These are phyloP conservation scores for Botrytis byssoidea DNA, from an alignment of 2,329 filamentous ascomycete genomes.

Conservation along the genomic window DNA sequence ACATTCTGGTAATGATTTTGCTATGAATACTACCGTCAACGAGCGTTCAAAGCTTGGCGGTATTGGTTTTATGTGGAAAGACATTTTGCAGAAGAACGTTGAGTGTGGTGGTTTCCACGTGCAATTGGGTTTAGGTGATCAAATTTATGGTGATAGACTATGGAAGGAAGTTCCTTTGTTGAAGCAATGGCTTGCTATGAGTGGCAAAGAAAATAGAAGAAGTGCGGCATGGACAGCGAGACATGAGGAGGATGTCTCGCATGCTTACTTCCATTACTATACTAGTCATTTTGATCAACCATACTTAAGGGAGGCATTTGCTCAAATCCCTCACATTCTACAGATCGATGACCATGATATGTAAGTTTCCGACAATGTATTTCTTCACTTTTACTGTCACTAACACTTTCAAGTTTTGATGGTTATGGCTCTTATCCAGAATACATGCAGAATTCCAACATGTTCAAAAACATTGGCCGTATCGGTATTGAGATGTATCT, in stretches of 20 bases:
- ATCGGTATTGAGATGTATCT: slow-evolving; percentile 97
- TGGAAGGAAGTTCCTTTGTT: slow-evolving; percentile 95
- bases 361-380: slow-evolving; percentile 54
- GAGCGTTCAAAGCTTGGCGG: slow-evolving; percentile 85
- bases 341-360: slow-evolving; percentile 98
- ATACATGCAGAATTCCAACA: slow-evolving; percentile 95
- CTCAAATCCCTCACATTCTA: slow-evolving; percentile 91
- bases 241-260: slow-evolving; percentile 91
- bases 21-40: slow-evolving; percentile 78
- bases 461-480: slow-evolving; percentile 97
- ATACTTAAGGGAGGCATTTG: slow-evolving; percentile 89
- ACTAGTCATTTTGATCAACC: slow-evolving; percentile 98
- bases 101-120: slow-evolving; percentile 96
- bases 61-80: slow-evolving; percentile 97
- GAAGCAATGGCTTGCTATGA: slow-evolving; percentile 92
- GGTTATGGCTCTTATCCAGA: slow-evolving; percentile 96
- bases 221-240: slow-evolving; percentile 89
- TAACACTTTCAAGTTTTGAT: slow-evolving; percentile 68
- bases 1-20: slow-evolving; percentile 95
- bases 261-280: slow-evolving; percentile 99
- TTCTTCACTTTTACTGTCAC: not conserved
- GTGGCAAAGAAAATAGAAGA: slow-evolving; percentile 89
- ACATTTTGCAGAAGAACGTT: slow-evolving; percentile 94
- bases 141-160: slow-evolving; percentile 91
- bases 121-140: slow-evolving; percentile 86